Percentiles rank a stretch among this genome's conserved stretches.
phyloP scores from a whole-genome alignment of 2,329 filamentous ascomycete genomes.

The Fusarium pseudograminearum region DNA sequence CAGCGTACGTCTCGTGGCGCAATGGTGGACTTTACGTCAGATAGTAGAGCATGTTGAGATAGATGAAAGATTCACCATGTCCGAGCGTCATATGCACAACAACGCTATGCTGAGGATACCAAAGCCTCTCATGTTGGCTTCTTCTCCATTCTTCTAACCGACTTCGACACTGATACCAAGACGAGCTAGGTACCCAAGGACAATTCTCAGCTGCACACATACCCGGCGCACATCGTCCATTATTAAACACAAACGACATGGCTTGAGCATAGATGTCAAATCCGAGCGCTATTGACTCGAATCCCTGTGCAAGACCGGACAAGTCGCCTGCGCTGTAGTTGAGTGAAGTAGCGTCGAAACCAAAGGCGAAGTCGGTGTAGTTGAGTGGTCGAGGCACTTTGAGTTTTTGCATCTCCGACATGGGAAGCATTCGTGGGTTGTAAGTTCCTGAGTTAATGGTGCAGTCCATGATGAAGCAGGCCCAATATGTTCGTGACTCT shows the following conservation, averaged over 20 bases:
- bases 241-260: slow-evolving; percentile 57
- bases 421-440: slow-evolving; percentile 53
- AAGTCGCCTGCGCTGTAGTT: background rate
- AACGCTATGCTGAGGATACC: slow-evolving; percentile 54
- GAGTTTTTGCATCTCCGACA: slow-evolving; percentile 52
- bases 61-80: slow-evolving; percentile 57
- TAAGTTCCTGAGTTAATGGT: slow-evolving; percentile 58
- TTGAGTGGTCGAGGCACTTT: slow-evolving; percentile 50
- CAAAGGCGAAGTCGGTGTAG: slow-evolving; percentile 56
- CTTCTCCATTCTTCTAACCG: slow-evolving; percentile 53
- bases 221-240: slow-evolving; percentile 55
- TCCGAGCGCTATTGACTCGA: slow-evolving; percentile 55
- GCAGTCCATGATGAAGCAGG: slow-evolving; percentile 60
- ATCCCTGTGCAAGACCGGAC: slow-evolving; percentile 30
- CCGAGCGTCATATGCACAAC: slow-evolving; percentile 56
- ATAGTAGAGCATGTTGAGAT: slow-evolving; percentile 59
- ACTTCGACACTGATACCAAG: slow-evolving; percentile 50
- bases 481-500: slow-evolving; percentile 59
- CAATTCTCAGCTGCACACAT: slow-evolving; percentile 56
- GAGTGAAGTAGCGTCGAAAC: slow-evolving; percentile 33
- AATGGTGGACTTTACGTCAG: slow-evolving; percentile 49
- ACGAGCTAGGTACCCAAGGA: slow-evolving; percentile 54
- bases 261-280: slow-evolving; percentile 59
- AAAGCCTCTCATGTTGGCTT: slow-evolving; percentile 52
- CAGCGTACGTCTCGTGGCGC: fast-evolving